Conservation (phyloP, 768 basidiomycete genomes). For the Collybia sp. region DNA sequence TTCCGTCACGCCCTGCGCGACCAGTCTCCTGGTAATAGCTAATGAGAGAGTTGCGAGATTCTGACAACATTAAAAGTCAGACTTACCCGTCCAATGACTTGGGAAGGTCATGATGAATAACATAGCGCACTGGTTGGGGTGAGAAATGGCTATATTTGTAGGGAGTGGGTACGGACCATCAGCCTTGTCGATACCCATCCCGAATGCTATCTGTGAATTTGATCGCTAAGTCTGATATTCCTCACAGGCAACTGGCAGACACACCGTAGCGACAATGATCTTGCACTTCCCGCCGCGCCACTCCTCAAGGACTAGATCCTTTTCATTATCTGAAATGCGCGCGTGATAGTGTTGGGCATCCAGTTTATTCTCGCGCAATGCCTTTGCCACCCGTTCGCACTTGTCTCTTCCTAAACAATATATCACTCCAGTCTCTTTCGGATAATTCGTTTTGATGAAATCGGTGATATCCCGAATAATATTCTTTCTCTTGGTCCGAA, state of each 20-base stretch:
- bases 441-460: slow-evolving; percentile 60
- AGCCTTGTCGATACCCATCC: slow-evolving; percentile 93
- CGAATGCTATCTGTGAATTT: slow-evolving; percentile 76
- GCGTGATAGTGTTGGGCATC: slow-evolving; percentile 86
- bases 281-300: slow-evolving; percentile 73
- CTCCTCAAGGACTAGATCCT: slow-evolving; percentile 52
- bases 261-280: slow-evolving; percentile 91
- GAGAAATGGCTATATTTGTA: slow-evolving; percentile 1
- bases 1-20: slow-evolving; percentile 89
- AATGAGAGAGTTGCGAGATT: slow-evolving; percentile 4
- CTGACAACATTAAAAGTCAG: neutral
- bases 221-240: neutral
- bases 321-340: slow-evolving; percentile 58
- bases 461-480: slow-evolving; percentile 57
- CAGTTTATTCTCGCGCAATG: slow-evolving; percentile 56
- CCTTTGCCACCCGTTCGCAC: slow-evolving; percentile 78
- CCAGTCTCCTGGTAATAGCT: slow-evolving; percentile 97
- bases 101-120: slow-evolving; percentile 84
- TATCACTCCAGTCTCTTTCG: slow-evolving; percentile 70
- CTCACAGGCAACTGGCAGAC: slow-evolving; percentile 11
- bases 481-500: slow-evolving; percentile 34
- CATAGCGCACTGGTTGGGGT: slow-evolving; percentile 69
- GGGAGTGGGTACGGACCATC: slow-evolving; percentile 43
- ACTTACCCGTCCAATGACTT: slow-evolving; percentile 78
- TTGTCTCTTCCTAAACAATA: slow-evolving; percentile 70